Base-by-base conservation (phyloP, 352 stramenopile species). In the Blastocystis sp. region DNA sequence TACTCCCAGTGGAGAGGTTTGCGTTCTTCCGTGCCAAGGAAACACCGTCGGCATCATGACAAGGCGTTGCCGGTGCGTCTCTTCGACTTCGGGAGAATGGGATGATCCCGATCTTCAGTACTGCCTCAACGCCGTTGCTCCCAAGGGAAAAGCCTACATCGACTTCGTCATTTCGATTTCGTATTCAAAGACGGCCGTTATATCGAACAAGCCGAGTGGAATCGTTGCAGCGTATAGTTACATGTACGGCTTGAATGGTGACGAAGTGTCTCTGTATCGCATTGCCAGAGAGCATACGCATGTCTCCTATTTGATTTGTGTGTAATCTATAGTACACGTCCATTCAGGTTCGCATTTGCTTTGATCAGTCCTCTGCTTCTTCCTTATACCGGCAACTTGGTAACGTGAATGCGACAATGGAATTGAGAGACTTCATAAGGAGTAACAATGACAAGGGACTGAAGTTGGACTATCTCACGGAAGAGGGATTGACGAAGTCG, bases 31-130 rank as follows among this genome's bases (percentile, higher is more conserved):
- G 3, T 77, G 66, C 50, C 29, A 55, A 51, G 66, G 66, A 37
- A 35, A 77, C 21, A 77, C 66, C 16, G 33, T 77, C 4, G 74
- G 74, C 19, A 61, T 69, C 29, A 85, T 85, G 74, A 85, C 74
- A 12, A 51, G 74, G 2, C 55, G 55, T 39, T 85, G 74, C 24
- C 74, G 55, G n/a, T 41, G 41, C 24, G 61, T 67, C n/a, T 45
- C 45, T n/a, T n/a, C 41, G 12, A 85, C 65, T 67, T 37, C 21
- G n/a, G 41, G 29, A 21, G 16, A 51, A 24, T 85, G 74, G 74
- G 74, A 85, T 50, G 51, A 85, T 37, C 74, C 74, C 13, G 74
- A 67, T 45, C 41, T 39, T 13, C 31, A 67, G 51, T 85, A 69
- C 41, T 85, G 74, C 29, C 50, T 85, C 6, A 31, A 16, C 31